Percentiles rank a stretch among this genome's conserved stretches.
Conservation (phyloP, 2,329 filamentous ascomycete genomes). For the Aphanoascus verrucosus region DNA sequence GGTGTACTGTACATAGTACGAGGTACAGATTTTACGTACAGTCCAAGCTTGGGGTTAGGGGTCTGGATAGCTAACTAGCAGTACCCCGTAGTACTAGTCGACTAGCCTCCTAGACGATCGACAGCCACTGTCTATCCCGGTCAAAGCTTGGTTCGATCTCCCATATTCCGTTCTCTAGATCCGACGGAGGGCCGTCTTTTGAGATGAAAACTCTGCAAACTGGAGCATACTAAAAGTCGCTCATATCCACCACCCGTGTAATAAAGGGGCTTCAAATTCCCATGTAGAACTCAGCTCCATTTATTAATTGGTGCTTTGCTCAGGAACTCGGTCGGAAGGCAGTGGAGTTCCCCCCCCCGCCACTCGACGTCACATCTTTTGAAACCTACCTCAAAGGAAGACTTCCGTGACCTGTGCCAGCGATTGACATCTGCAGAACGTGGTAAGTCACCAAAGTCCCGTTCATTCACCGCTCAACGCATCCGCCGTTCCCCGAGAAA, state of each 20-base stretch:
- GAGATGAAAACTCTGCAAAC: background rate
- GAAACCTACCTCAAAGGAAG: background rate
- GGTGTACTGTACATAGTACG: too few species aligned
- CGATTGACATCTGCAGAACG: background rate
- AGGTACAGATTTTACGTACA: too few species aligned
- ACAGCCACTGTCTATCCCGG: background rate
- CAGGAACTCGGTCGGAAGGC: background rate
- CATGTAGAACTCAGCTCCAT: background rate
- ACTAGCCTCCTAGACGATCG: background rate
- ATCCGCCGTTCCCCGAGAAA: background rate
- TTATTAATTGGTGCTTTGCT: background rate
- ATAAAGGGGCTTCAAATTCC: background rate
- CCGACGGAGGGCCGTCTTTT: background rate
- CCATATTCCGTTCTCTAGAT: background rate
- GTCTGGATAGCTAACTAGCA: background rate
- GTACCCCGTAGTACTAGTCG: too few species aligned
- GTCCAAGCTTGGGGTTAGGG: background rate
- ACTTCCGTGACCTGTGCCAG: background rate
- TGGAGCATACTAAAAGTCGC: background rate
- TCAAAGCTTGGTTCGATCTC: background rate
- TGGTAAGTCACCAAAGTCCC: slow-evolving; percentile 3
- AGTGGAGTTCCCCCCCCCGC: slow-evolving; percentile 1
- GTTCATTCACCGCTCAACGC: slow-evolving; percentile 1
- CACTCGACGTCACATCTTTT: slow-evolving; percentile 4
- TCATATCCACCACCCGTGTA: background rate